phyloP scores from a whole-genome alignment of 495 filamentous ascomycete species.

The Penicillium canariense region DNA sequence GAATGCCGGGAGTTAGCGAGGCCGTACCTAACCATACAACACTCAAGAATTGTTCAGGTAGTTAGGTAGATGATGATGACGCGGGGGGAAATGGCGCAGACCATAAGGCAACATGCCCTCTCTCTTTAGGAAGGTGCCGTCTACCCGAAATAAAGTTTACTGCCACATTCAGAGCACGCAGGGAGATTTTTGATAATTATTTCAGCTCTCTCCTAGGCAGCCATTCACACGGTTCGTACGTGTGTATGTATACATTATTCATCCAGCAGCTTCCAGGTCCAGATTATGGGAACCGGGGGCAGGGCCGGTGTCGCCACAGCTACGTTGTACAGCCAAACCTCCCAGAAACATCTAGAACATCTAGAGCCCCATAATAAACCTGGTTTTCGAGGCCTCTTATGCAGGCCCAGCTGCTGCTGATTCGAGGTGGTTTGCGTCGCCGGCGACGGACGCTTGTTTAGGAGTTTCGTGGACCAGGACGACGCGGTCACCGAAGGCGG shows the following conservation, averaged over 20 bases:
- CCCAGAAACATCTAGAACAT: background rate
- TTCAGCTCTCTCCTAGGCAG: too few relatives aligned
- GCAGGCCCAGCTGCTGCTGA: background rate
- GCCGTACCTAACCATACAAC: too few relatives aligned
- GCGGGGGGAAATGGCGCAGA: too few relatives aligned
- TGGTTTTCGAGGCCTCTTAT: background rate
- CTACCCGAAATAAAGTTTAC: background rate
- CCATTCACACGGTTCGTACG: background rate
- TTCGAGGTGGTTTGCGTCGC: constrained; percentile 30
- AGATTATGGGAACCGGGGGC: background rate
- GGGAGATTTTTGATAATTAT: background rate
- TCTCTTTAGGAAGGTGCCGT: background rate
- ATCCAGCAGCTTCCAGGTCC: background rate
- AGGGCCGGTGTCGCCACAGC: background rate
- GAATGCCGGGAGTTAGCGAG: background rate
- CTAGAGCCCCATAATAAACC: background rate
- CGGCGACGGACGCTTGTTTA: constrained; percentile 14
- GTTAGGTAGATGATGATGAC: too few relatives aligned
- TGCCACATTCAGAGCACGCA: background rate
- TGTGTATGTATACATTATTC: background rate
- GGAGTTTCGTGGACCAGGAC: constrained; percentile 37
- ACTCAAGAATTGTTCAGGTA: too few relatives aligned
- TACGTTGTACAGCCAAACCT: background rate
- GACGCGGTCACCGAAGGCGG: constrained; percentile 55
- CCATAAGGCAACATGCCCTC: background rate